These are phyloP conservation scores for Daldinia sp. DNA, from an alignment of 2,329 filamentous ascomycete genomes.

Conservation along the genomic window DNA sequence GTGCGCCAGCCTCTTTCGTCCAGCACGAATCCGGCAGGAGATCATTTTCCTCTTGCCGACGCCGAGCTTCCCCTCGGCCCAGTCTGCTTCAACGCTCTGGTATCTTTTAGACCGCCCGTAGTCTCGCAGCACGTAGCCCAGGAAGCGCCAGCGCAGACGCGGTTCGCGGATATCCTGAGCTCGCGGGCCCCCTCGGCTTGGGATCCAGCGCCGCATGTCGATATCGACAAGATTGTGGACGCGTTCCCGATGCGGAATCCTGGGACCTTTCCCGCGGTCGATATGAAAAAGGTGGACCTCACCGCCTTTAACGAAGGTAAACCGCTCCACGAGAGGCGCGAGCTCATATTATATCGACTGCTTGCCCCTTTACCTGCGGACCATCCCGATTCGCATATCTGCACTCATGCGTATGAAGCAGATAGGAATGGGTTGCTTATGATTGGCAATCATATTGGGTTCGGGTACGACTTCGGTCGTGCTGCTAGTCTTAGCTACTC, in stretches of 20 bases:
- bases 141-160: conserved; percentile 52
- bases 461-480: conserved; percentile 52
- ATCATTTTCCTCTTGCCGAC: conserved; percentile 53
- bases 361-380: conserved; percentile 52
- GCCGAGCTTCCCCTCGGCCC: conserved; percentile 50
- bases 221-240: conserved; percentile 53
- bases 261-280: conserved; percentile 58
- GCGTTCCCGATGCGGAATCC: conserved; percentile 50
- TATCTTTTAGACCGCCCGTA: conserved; percentile 59
- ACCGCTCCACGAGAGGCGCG: conserved; percentile 55
- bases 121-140: conserved; percentile 51
- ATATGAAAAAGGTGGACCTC: conserved; percentile 66
- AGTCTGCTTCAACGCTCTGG: conserved; percentile 60
- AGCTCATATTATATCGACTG: conserved; percentile 60
- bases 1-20: conserved; percentile 56
- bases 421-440: conserved; percentile 65
- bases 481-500: conserved; percentile 60
- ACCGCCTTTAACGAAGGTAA: conserved; percentile 52
- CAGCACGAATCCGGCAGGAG: conserved; percentile 46
- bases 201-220: conserved; percentile 56
- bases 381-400: conserved; percentile 56
- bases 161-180: conserved; percentile 54
- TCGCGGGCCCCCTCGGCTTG: conserved; percentile 52
- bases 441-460: conserved; percentile 58
- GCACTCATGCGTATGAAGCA: conserved; percentile 59